These are phyloP conservation scores for Globisporangium lucens DNA, from an alignment of 352 stramenopile genomes.

Conservation along the genomic window DNA sequence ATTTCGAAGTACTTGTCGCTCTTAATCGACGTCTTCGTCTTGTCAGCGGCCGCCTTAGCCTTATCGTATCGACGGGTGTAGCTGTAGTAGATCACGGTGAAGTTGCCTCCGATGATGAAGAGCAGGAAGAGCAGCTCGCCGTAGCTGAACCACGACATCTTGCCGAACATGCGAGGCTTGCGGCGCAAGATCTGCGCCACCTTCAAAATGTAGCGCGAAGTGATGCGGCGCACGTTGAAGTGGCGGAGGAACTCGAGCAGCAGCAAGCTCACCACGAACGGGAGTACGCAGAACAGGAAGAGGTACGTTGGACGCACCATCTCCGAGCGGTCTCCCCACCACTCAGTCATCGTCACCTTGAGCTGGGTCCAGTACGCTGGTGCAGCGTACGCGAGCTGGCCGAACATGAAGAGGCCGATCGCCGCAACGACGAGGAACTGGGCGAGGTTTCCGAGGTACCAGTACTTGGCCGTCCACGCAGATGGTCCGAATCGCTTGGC, in stretches of 20 bases:
- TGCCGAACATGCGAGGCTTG: constrained; percentile 21
- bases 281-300: constrained; percentile 27
- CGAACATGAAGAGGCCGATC: constrained; percentile 10
- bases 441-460: constrained; percentile 13
- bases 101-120: constrained; percentile 24
- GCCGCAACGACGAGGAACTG: constrained; percentile 9
- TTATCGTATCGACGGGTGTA: constrained; percentile 11
- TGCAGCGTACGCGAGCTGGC: constrained; percentile 3
- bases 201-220: constrained; percentile 12
- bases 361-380: constrained; percentile 9
- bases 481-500: constrained; percentile 1
- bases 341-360: constrained; percentile 6
- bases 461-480: constrained; percentile 12
- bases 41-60: neutral
- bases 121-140: constrained; percentile 29
- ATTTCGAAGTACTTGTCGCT: constrained; percentile 16
- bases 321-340: constrained; percentile 17
- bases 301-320: constrained; percentile 30
- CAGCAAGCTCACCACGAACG: constrained; percentile 18
- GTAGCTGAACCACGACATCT: constrained; percentile 18
- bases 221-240: constrained; percentile 21
- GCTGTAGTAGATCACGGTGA: constrained; percentile 23
- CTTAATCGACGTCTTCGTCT: constrained; percentile 6
- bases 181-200: constrained; percentile 16
- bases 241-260: constrained; percentile 22